Evolutionary conservation across 352 stramenopile species (phyloP).

Genomic region (Globisporangium echinulatum): DNA sequence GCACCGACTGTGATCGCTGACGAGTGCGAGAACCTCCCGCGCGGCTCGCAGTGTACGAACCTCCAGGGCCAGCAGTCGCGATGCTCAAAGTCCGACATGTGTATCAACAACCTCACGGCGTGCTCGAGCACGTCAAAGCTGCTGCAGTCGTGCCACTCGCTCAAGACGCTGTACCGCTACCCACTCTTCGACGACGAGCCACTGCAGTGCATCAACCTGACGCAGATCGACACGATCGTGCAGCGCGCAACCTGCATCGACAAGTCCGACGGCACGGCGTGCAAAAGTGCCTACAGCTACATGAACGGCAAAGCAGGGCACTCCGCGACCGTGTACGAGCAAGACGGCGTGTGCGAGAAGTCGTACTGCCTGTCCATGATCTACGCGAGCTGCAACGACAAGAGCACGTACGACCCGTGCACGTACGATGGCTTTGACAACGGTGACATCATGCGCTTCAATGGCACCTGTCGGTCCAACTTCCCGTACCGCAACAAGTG

Average conservation of each 20-base stretch:
- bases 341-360: neutral
- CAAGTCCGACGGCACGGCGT: conserved; percentile 1
- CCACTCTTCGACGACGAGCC: neutral
- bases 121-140: neutral
- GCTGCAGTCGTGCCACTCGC: neutral
- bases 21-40: neutral
- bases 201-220: neutral
- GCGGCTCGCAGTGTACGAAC: neutral
- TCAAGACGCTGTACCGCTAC: neutral
- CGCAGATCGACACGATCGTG: conserved; percentile 3
- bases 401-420: neutral
- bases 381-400: neutral
- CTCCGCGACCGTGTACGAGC: neutral
- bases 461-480: neutral
- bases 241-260: neutral
- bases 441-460: neutral
- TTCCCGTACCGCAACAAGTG: neutral
- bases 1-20: neutral
- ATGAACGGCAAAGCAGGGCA: neutral
- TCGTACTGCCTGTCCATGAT: neutral
- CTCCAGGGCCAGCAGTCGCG: neutral
- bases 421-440: neutral
- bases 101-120: neutral
- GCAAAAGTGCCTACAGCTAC: neutral
- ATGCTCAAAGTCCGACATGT: neutral